phyloP scores from a whole-genome alignment of 345 rosid species.

The Melaleuca quinquenervia region DNA sequence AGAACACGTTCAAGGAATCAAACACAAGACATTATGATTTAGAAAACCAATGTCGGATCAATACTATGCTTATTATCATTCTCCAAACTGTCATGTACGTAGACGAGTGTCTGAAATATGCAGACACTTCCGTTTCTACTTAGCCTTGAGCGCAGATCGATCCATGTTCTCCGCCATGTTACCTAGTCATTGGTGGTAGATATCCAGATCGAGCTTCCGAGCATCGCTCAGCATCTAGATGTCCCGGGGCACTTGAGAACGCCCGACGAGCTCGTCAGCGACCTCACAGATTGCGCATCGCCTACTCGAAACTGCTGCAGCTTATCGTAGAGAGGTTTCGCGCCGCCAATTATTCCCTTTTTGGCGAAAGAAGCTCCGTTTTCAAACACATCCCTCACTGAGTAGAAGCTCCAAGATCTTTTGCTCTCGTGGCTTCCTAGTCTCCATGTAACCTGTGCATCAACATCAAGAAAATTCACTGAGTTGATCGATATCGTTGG shows the following conservation, averaged over 20 bases:
- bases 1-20: background rate
- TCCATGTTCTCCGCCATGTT: background rate
- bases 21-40: background rate
- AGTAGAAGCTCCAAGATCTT: conserved; percentile 48
- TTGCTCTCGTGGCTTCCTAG: conserved; percentile 6
- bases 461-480: background rate
- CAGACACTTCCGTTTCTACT: background rate
- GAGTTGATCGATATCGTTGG: background rate
- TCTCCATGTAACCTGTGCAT: conserved; percentile 45
- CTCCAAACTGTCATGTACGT: background rate
- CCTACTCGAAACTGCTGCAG: conserved; percentile 37
- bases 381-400: conserved; percentile 35
- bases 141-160: background rate
- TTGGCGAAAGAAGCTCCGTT: conserved; percentile 54
- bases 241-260: conserved; percentile 27
- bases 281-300: conserved; percentile 21
- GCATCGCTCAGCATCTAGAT: conserved; percentile 11
- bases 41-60: background rate
- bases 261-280: conserved; percentile 43
- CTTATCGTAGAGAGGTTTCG: conserved; percentile 29
- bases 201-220: background rate
- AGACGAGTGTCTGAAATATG: background rate
- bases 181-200: background rate
- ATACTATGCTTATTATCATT: background rate
- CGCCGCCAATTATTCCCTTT: conserved; percentile 23